Base-by-base conservation (phyloP, 306 rosid species). In the Notholithocarpus densiflorus region DNA sequence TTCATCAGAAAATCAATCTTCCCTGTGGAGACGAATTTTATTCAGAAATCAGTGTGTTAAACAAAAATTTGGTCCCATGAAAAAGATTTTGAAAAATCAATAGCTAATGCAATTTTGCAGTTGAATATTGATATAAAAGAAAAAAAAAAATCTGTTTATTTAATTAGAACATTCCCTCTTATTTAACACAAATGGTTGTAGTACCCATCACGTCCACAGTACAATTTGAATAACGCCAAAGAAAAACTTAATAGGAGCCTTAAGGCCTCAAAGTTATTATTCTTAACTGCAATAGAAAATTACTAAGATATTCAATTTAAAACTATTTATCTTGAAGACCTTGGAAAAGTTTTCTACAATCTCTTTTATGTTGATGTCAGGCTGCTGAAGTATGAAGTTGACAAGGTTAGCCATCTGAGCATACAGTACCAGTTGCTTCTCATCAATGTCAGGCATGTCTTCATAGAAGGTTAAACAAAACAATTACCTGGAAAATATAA, bases 391-490 rank as follows among this genome's bases (percentile, higher is more conserved):
- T 80, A 92, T 92, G 59, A 78, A 71, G 73, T 86, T 83, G 79
- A 95, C 98, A 80, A 95, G 95, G 86, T 90, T 95, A 75, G 94
- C 98, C 97, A 92, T 95, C 85, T 92, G 98, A 70, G 95, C 97
- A 61, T 91, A 94, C 77, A 92, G 82, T 84, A 92, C 87, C 78
- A 92, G 79, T 83, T 80, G 97, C 84, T 85, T 87, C 90, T 92
- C 90, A 57, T 82, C 89, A 76, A 92, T 86, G 59, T 83, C 90
- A 62, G 94, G 82, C 87, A 92, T 87, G 83, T 92, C 98, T 95
- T 80, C 52, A 66, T 27, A 77, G 73, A 54, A 71, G 69, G 84
- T 82, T 87, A 82, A 77, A 79, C 27, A 74, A 68, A 84, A 89
- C 92, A 87, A 86, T 37, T 70, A 66, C 26, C 48, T 31, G 62